Base-by-base conservation (phyloP, 345 rosid species). In the Lepidium africanum region DNA sequence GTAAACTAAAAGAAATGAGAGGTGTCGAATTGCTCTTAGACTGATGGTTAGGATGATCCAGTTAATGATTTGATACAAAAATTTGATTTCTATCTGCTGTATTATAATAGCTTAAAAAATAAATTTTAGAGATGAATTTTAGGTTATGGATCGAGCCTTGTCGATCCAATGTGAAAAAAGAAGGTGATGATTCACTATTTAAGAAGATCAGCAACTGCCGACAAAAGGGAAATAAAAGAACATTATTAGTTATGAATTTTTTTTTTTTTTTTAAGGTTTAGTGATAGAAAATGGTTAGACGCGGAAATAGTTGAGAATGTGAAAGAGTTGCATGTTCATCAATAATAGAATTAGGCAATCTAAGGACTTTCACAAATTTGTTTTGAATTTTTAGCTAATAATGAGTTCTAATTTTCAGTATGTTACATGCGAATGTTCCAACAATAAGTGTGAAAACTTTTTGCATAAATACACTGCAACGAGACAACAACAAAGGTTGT, bases 331-430 rank as follows among this genome's bases (percentile, higher is more conserved):
- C 78, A 68, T 62, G 65, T 62, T 75, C 74, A 62, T 48, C 38
- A 75, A 68, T 68, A 61, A 75, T 75, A 33, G 16, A 68, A 75
- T 75, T 75, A 62, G 78, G 69, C 78, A 75, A 68, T 62, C 70
- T 75, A 61, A 60, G 69, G 69, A 59, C 77, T 74, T 74, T 74
- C 14, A 36, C 67, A 7, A 27, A 39, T 47, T 38, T 55, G 10
- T 38, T 60, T 35, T 8, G 57, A 10, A 43, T 30, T 36, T 59
- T 27, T n/a, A 40, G 42, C 63, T 74, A 23, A 45, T 38, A 33
- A 62, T 52, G 66, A 27, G 57, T 51, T 66, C 63, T 33, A 59
- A 51, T 51, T 35, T 56, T 13, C 48, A 32, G 5, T 49, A 36
- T 27, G 56, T 36, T 49, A 23, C 11, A 54, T 51, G 14, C 40